These are phyloP conservation scores for Colletotrichum somersetense DNA, from an alignment of 2,329 filamentous ascomycete genomes.

Conservation along the genomic window DNA sequence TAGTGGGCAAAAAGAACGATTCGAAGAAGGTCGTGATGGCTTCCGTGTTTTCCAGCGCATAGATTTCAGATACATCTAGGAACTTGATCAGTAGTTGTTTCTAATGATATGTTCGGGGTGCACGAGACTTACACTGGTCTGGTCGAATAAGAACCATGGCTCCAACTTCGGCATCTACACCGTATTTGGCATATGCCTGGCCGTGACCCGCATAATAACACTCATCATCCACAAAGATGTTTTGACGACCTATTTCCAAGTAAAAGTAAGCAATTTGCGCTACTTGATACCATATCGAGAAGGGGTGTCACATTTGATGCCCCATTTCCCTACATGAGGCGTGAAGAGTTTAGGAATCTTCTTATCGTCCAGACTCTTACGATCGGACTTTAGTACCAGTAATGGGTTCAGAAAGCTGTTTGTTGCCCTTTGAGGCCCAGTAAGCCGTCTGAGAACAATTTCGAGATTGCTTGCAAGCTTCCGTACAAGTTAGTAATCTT, in stretches of 20 bases:
- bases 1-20: neutral
- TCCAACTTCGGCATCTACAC: slow-evolving; percentile 66
- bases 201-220: slow-evolving; percentile 67
- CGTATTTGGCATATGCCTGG: slow-evolving; percentile 67
- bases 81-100: neutral
- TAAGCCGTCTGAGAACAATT: neutral
- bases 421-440: accelerated
- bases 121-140: slow-evolving; percentile 72
- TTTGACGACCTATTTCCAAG: slow-evolving; percentile 47
- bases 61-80: slow-evolving; percentile 14
- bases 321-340: neutral
- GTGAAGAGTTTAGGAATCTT: slow-evolving; percentile 21
- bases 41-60: neutral
- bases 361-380: slow-evolving; percentile 9
- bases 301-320: slow-evolving; percentile 12
- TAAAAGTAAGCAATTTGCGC: neutral
- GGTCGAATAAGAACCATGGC: slow-evolving; percentile 72
- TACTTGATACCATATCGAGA: too few relatives aligned
- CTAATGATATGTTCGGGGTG: slow-evolving; percentile 2
- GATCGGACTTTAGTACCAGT: slow-evolving; percentile 20
- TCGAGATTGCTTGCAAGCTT: slow-evolving; percentile 8
- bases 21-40: slow-evolving; percentile 2
- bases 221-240: slow-evolving; percentile 67
- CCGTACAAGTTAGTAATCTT: neutral
- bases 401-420: neutral